phyloP scores from a whole-genome alignment of 2,329 filamentous ascomycete genomes.

The Colletotrichum sp. region DNA sequence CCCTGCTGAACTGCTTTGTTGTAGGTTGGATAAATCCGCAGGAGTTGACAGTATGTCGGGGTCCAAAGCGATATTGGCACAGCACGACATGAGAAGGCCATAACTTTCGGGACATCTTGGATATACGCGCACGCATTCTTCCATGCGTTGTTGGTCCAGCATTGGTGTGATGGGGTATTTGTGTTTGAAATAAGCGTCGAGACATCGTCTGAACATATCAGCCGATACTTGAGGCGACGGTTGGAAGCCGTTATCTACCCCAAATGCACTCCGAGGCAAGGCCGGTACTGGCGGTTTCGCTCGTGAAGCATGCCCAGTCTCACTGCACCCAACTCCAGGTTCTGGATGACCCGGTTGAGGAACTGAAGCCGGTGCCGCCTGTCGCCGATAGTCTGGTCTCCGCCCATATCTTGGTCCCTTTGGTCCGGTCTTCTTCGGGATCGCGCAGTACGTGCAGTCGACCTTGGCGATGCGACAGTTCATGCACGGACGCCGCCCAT shows the following conservation, averaged over 20 bases:
- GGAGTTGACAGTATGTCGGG: background rate
- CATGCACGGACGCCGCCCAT: background rate
- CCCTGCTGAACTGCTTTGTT: background rate
- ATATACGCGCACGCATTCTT: background rate
- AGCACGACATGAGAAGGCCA: background rate
- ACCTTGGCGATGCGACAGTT: background rate
- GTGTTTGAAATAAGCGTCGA: background rate
- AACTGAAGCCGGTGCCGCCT: background rate
- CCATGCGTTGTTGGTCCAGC: background rate
- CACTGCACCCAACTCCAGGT: background rate
- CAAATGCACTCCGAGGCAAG: background rate
- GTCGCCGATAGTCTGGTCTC: background rate
- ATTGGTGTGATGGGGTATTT: background rate
- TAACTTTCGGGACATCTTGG: background rate
- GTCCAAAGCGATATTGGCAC: background rate
- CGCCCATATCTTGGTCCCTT: background rate
- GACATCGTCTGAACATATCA: background rate
- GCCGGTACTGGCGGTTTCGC: accelerated
- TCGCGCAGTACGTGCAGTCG: background rate
- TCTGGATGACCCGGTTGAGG: background rate
- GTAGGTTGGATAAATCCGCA: background rate
- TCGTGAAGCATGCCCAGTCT: background rate
- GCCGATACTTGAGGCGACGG: background rate
- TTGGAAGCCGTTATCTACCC: background rate
- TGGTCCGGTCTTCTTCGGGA: background rate